A percentile compares a stretch with the other conserved stretches of the same genome.
Conservation (phyloP, 345 rosid genomes). For the Zanthoxylum bungeanum region DNA sequence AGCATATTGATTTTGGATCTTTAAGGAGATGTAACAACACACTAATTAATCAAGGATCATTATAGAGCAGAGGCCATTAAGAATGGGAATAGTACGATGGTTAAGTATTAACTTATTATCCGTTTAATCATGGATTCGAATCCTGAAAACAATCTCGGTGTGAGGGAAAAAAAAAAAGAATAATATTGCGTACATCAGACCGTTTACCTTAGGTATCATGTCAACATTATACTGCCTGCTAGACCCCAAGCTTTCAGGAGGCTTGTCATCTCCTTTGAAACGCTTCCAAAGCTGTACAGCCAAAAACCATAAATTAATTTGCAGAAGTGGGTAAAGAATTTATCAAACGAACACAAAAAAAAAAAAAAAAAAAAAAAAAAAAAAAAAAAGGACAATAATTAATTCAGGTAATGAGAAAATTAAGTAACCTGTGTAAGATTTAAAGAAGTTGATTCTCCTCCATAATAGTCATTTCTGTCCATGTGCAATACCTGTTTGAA, state of each 20-base stretch:
- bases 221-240: slow-evolving; percentile 84
- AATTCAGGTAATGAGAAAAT: not conserved
- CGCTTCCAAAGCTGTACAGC: slow-evolving; percentile 71
- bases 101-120: no score
- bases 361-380: not conserved
- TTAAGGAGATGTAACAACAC: no score
- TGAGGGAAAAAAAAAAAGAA: no score
- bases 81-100: no score
- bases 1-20: no score
- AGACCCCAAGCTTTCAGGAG: slow-evolving; percentile 63
- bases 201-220: slow-evolving; percentile 91
- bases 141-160: no score
- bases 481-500: slow-evolving; percentile 63
- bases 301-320: not conserved
- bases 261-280: slow-evolving; percentile 61
- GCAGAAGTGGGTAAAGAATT: not conserved
- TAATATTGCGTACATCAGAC: no score
- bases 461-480: slow-evolving; percentile 84
- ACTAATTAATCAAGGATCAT: no score
- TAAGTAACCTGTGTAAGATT: slow-evolving; percentile 65
- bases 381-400: not conserved
- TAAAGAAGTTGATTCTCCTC: slow-evolving; percentile 79
- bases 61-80: no score
- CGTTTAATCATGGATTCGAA: no score
- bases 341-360: not conserved